Evolutionary conservation across 345 rosid genomes (phyloP), one percentile per base, ranked within the genome.

Genomic region (Syzygium aromaticum): DNA sequence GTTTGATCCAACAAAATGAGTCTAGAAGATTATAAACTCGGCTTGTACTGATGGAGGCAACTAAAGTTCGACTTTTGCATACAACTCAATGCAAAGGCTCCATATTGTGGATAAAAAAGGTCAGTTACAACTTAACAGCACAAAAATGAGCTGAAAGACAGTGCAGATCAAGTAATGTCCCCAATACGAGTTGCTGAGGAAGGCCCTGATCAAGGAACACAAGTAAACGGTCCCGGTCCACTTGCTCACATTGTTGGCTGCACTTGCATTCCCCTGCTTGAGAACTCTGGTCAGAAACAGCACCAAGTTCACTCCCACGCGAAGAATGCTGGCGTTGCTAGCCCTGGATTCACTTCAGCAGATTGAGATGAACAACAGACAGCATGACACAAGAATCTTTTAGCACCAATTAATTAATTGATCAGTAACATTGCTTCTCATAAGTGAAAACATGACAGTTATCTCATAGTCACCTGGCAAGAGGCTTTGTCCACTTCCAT

Each of bases 301-400:
- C 54, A 88, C 89, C 87, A 88, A 38, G 87, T 85, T 88, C 77
- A 88, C 87, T 57, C 85, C 89, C 5, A 33, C 89, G 13, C 85
- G 67, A 88, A 85, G 89, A 85, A 88, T 15, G 89, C 57, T 52
- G 85, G 84, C 3, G 85, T 85, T 33, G 87, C 87, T 13, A 85
- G 85, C 84, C 84, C 89, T 57, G 30, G 89, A 56, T 88, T 30
- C 30, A 51, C 89, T 88, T 85, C 85, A 54, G 8, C n/a, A 56
- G 21, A 51, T 40, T 46, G 22, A 54, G 40, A 6, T 21, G 53
- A 54, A 0, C 17, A 59, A 40, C 87, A 19, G 59, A 64, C 51
- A 87, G 46, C 21, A 87, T 27, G 56, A 56, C n/a, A 30, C 33
- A 0, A 78, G 52, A 54, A 11, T 14, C 15, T 40, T 30, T 21